A percentile compares a stretch with the other conserved stretches of the same genome.
Conservation (phyloP, 2,329 filamentous ascomycete species). For the Exophiala spinifera region DNA sequence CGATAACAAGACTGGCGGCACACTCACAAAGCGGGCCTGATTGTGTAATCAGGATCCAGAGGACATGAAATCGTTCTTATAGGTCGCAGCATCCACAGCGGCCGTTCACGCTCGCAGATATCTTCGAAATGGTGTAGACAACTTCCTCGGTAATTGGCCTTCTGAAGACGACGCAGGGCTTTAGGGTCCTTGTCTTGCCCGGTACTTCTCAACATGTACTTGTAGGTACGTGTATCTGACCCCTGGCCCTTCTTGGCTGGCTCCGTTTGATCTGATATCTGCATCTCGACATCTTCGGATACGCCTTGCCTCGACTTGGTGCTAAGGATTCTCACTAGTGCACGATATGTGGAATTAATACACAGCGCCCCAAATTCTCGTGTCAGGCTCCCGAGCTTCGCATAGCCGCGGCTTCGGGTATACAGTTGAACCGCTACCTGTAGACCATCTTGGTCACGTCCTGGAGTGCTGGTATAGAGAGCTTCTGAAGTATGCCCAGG, state of each 20-base stretch:
- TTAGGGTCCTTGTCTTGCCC: background rate
- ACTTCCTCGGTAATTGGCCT: background rate
- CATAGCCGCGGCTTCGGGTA: constrained; percentile 1
- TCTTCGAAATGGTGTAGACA: constrained; percentile 2
- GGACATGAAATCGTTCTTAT: constrained; percentile 1
- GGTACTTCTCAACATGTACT: background rate
- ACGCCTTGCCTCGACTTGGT: background rate
- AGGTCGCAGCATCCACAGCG: constrained; percentile 3
- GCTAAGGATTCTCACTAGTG: background rate
- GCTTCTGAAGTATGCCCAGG: background rate
- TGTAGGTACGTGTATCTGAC: background rate
- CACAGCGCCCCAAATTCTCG: background rate
- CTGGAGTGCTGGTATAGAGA: background rate
- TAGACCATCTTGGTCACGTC: background rate
- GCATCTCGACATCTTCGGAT: background rate
- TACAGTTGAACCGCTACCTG: constrained; percentile 2
- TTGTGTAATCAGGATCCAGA: background rate
- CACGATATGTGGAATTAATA: background rate
- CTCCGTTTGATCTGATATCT: background rate
- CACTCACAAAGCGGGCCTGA: background rate
- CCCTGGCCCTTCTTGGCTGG: background rate
- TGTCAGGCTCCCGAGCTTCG: constrained; percentile 1
- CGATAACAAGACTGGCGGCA: background rate
- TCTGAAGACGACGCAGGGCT: background rate
- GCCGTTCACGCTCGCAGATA: background rate